These are phyloP conservation scores for Dioscorea zingiberensis DNA, from an alignment of 106 monocot species.

Conservation along the genomic window DNA sequence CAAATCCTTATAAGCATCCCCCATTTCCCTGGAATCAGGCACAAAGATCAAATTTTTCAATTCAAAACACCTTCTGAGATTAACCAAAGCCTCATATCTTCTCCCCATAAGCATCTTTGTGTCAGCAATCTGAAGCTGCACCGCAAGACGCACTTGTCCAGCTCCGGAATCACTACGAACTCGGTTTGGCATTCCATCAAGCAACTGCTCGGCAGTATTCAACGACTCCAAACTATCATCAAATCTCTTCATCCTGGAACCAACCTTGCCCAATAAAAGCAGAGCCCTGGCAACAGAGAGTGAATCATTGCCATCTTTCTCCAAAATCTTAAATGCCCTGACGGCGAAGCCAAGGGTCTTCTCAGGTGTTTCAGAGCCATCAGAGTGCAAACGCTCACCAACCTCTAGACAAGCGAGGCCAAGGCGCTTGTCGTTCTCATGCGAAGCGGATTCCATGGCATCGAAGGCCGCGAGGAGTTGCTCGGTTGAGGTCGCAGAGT, in stretches of 20 bases:
- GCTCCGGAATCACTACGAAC: constrained; percentile 32
- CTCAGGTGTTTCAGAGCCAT: constrained; percentile 32
- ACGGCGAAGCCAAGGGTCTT: constrained; percentile 42
- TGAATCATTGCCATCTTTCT: constrained; percentile 15
- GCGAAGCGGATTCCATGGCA: constrained; percentile 33
- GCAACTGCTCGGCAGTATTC: constrained; percentile 47
- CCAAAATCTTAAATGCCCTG: constrained; percentile 57
- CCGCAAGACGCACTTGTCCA: constrained; percentile 49
- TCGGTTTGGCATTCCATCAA: constrained; percentile 20
- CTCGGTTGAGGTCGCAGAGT: neutral
- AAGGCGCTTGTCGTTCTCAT: constrained; percentile 33
- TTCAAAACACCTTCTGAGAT: constrained; percentile 58
- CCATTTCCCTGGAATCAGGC: constrained; percentile 43
- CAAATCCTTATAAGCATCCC: constrained; percentile 50
- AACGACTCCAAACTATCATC: constrained; percentile 60
- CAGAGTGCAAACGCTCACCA: constrained; percentile 63
- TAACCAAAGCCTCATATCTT: constrained; percentile 60
- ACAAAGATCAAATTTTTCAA: constrained; percentile 70
- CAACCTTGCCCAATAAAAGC: constrained; percentile 48
- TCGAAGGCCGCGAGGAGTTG: constrained; percentile 46
- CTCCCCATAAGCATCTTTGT: constrained; percentile 78
- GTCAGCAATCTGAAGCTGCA: constrained; percentile 66
- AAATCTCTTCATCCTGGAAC: constrained; percentile 50
- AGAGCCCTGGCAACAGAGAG: constrained; percentile 63
- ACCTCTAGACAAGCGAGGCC: constrained; percentile 86